These are phyloP conservation scores for Colletotrichum gloeosporioides DNA, from an alignment of 2,329 filamentous ascomycete species.

Conservation along the genomic window DNA sequence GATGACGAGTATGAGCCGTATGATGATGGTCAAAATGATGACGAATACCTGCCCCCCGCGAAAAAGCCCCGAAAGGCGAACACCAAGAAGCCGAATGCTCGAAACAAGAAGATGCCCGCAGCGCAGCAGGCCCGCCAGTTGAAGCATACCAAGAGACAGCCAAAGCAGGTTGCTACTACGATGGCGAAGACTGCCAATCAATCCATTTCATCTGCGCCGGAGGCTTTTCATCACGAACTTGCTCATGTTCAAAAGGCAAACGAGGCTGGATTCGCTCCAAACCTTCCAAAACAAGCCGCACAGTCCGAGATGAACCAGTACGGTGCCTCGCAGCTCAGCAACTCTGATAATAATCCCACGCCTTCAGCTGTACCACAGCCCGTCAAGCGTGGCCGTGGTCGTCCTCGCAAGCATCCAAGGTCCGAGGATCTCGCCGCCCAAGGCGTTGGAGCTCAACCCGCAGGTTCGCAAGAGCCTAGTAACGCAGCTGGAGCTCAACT, in stretches of 20 bases:
- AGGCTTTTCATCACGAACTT: not conserved
- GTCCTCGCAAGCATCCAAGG: slow-evolving; percentile 12
- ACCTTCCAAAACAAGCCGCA: not conserved
- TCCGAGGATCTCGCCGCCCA: not conserved
- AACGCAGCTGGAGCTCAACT: not conserved
- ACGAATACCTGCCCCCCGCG: not conserved
- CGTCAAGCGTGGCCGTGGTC: slow-evolving; percentile 8
- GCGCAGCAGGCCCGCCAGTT: not conserved
- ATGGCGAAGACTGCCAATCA: not conserved
- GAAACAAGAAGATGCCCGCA: not conserved
- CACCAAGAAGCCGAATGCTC: not conserved
- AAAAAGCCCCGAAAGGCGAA: not conserved
- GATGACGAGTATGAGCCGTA: not conserved
- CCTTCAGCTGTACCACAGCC: not conserved
- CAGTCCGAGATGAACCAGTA: not conserved
- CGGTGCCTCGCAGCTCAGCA: not conserved
- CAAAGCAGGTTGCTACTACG: not conserved
- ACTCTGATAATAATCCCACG: not conserved
- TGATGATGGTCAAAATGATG: not conserved
- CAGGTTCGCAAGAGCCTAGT: not conserved
- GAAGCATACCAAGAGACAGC: not conserved
- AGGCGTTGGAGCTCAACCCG: not conserved
- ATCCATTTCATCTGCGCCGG: not conserved
- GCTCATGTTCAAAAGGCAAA: not conserved
- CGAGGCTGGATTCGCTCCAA: not conserved